phyloP scores from a whole-genome alignment of 768 basidiomycete species.

The Pleurotus djamor region DNA sequence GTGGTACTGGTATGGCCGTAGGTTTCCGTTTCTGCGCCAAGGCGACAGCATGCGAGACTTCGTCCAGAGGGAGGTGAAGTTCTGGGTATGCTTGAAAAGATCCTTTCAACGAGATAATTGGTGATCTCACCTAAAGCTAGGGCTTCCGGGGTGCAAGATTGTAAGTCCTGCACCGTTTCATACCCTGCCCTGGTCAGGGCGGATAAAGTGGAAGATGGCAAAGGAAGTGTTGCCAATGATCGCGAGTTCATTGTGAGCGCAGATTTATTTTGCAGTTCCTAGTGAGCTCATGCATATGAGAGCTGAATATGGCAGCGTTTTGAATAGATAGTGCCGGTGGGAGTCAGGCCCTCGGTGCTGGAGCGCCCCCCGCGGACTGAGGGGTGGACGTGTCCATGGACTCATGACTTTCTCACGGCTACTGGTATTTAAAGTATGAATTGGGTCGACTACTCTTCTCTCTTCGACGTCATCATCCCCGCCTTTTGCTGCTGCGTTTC shows the following conservation, averaged over 20 bases:
- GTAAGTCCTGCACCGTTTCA: slow-evolving; percentile 53
- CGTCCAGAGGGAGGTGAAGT: slow-evolving; percentile 41
- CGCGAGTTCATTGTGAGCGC: slow-evolving; percentile 20
- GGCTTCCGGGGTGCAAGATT: slow-evolving; percentile 35
- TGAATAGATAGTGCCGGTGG: too few relatives aligned
- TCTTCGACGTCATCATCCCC: not conserved
- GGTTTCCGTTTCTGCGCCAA: slow-evolving; percentile 30
- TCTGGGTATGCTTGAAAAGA: slow-evolving; percentile 31
- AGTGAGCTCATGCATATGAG: not conserved
- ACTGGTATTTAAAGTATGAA: too few relatives aligned
- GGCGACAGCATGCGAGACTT: slow-evolving; percentile 44
- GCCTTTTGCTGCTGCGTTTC: too few relatives aligned
- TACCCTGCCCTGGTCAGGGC: slow-evolving; percentile 55
- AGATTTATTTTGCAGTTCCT: not conserved
- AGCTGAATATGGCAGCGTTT: too few relatives aligned
- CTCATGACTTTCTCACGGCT: too few relatives aligned
- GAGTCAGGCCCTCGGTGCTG: too few relatives aligned
- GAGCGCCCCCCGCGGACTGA: too few relatives aligned
- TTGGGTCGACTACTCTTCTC: not conserved
- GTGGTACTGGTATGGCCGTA: slow-evolving; percentile 19
- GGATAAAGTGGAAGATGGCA: slow-evolving; percentile 43
- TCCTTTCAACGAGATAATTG: not conserved
- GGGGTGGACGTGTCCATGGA: too few relatives aligned
- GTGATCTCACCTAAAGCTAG: slow-evolving; percentile 45
- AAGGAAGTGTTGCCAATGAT: slow-evolving; percentile 42